Conservation (phyloP, 225 moss, liverwort and hornwort species). For the Ulota crispa region DNA sequence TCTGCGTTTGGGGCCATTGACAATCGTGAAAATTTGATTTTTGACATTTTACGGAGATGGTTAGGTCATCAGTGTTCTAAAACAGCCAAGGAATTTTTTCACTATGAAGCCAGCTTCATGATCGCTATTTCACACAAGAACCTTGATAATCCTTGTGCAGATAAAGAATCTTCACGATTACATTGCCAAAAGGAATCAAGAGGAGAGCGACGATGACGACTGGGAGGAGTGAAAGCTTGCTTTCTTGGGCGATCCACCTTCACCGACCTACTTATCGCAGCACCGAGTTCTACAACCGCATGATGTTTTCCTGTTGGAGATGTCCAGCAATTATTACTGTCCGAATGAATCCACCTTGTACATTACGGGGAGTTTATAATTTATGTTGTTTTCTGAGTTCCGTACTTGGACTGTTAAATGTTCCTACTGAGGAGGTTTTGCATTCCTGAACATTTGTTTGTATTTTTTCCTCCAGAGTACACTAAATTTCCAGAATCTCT, state of each 20-base stretch:
- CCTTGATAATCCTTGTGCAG: slow-evolving; percentile 27
- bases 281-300: background rate
- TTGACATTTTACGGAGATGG: background rate
- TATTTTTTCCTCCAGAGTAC: background rate
- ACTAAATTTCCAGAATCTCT: too few species aligned
- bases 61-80: background rate
- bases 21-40: background rate
- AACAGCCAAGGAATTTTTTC: background rate
- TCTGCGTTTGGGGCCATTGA: background rate
- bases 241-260: background rate
- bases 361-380: background rate
- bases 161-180: slow-evolving; percentile 66
- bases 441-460: background rate
- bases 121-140: background rate
- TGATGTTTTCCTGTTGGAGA: background rate
- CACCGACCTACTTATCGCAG: background rate
- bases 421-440: background rate
- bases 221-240: slow-evolving; percentile 27
- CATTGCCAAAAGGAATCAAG: slow-evolving; percentile 47
- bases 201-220: slow-evolving; percentile 73
- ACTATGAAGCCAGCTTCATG: background rate
- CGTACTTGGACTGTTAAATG: background rate
- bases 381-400: background rate
- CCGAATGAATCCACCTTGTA: background rate
- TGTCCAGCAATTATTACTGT: background rate